These are phyloP conservation scores for Peronospora belbahrii DNA, from an alignment of 352 stramenopile genomes.

Conservation along the genomic window DNA sequence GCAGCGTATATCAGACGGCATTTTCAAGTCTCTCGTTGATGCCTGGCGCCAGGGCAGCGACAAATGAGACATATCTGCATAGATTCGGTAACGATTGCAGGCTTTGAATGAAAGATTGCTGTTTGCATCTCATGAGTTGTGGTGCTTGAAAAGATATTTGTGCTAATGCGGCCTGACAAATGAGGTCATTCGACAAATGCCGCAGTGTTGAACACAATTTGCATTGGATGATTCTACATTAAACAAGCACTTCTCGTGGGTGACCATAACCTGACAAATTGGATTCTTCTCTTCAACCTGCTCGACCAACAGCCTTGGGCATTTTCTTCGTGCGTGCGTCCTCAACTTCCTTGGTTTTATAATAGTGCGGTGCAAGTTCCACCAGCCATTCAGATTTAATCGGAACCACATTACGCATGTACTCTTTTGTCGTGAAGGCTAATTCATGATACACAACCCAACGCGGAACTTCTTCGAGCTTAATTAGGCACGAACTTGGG, in stretches of 20 bases:
- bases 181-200: no score
- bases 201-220: no score
- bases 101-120: no score
- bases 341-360: conserved; percentile 95
- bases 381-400: conserved; percentile 98
- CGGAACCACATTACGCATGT: conserved; percentile 95
- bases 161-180: no score
- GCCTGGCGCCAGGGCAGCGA: conserved; percentile 50
- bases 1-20: conserved; percentile 8
- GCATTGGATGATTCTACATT: no score
- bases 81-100: no score
- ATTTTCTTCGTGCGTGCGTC: conserved; percentile 95
- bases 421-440: conserved; percentile 98
- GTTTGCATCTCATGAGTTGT: no score
- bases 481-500: conserved; percentile 94
- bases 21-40: conserved; percentile 29
- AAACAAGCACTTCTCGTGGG: no score
- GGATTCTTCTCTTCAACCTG: no score
- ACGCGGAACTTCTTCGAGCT: conserved; percentile 83
- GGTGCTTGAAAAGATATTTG: no score
- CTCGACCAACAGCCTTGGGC: conserved; percentile 79
- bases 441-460: conserved; percentile 99
- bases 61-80: conserved; percentile 44
- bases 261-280: no score
- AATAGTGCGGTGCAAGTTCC: conserved; percentile 99